These are phyloP conservation scores for Phytopythium aichiense DNA, from an alignment of 352 stramenopile species.

Conservation along the genomic window DNA sequence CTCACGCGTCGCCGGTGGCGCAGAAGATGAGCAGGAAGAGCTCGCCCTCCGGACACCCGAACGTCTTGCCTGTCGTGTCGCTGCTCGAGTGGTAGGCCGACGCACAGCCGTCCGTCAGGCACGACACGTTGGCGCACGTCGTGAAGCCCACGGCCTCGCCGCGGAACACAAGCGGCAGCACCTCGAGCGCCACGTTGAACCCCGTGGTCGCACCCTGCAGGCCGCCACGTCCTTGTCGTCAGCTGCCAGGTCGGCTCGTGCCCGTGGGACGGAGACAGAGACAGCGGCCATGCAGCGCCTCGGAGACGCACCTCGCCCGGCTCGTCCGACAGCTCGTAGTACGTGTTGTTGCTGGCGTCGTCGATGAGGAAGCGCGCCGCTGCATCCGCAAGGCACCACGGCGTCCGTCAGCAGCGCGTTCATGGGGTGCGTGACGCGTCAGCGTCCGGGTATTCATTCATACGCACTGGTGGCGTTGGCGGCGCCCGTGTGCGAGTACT, in stretches of 20 bases:
- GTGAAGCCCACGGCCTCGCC: slow-evolving; percentile 2
- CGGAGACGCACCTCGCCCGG: background rate
- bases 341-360: slow-evolving; percentile 9
- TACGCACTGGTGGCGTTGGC: slow-evolving; percentile 10
- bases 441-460: no score
- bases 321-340: slow-evolving; percentile 9
- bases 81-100: slow-evolving; percentile 9
- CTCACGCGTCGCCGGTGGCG: background rate
- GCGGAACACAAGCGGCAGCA: slow-evolving; percentile 1
- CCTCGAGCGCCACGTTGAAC: slow-evolving; percentile 9
- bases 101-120: slow-evolving; percentile 2
- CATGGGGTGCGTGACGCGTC: no score
- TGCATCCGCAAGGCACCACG: background rate
- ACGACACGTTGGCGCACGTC: slow-evolving; percentile 3
- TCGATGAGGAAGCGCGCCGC: slow-evolving; percentile 7
- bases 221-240: background rate
- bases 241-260: background rate
- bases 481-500: slow-evolving; percentile 10
- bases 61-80: slow-evolving; percentile 9
- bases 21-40: slow-evolving; percentile 8
- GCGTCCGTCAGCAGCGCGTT: no score
- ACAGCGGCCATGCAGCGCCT: background rate
- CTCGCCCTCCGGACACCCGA: slow-evolving; percentile 6
- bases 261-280: background rate
- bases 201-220: slow-evolving; percentile 2